Conservation (phyloP, 2,329 filamentous ascomycete species). For the Ophiostoma ulmi region DNA sequence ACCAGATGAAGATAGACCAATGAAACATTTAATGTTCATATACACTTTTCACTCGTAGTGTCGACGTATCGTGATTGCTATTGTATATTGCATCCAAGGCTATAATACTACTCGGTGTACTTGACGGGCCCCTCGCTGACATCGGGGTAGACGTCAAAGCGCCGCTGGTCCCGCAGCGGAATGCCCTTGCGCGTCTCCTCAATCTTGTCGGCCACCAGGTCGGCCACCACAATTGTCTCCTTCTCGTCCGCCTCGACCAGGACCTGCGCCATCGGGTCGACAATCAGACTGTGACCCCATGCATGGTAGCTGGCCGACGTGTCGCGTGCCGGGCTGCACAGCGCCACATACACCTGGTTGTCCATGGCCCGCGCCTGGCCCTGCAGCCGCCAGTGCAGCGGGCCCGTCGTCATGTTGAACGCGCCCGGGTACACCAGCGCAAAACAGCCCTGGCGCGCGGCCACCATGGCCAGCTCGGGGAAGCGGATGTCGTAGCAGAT, state of each 20-base stretch:
- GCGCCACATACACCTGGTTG: conserved; percentile 78
- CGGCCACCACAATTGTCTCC: conserved; percentile 70
- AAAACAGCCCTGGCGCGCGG: conserved; percentile 71
- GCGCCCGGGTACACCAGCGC: conserved; percentile 90
- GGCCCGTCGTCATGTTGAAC: conserved; percentile 91
- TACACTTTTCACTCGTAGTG: not conserved
- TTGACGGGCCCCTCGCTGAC: conserved; percentile 59
- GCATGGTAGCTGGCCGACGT: conserved; percentile 74
- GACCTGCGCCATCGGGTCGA: conserved; percentile 82
- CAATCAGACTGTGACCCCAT: conserved; percentile 85
- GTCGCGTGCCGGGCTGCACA: conserved; percentile 88
- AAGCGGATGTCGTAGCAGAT: conserved; percentile 99
- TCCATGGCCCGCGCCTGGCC: conserved; percentile 75
- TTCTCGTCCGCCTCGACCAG: conserved; percentile 70
- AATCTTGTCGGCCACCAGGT: conserved; percentile 64
- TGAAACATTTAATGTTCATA: not conserved
- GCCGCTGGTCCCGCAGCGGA: conserved; percentile 74
- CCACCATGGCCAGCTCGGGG: conserved; percentile 85
- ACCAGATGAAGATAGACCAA: not conserved
- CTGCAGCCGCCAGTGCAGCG: conserved; percentile 82
- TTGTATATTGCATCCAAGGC: not conserved
- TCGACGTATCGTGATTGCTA: not conserved
- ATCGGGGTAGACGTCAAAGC: conserved; percentile 95
- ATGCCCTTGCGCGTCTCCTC: conserved; percentile 74
- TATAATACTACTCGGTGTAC: conserved; percentile 31